These are phyloP conservation scores for Epichloe baconii DNA, from an alignment of 2,329 filamentous ascomycete genomes.

Conservation along the genomic window DNA sequence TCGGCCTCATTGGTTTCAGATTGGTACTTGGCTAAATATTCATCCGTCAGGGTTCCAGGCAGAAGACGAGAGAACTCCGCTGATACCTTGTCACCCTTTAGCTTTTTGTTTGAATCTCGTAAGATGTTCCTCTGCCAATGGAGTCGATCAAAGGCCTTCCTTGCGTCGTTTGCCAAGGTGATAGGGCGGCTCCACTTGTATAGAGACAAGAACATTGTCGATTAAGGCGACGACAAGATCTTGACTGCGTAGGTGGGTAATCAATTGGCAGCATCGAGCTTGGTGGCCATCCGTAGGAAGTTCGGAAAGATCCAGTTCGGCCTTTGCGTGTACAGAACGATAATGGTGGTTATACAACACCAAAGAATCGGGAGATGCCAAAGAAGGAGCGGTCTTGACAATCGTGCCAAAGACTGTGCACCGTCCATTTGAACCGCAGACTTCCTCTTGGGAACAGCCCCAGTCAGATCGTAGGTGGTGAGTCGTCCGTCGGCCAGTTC, in stretches of 20 bases:
- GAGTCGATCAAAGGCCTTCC: conserved; percentile 60
- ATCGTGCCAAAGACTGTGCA: conserved; percentile 48
- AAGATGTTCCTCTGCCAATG: conserved; percentile 48
- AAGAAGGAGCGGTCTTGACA: conserved; percentile 56
- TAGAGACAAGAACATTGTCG: conserved; percentile 50
- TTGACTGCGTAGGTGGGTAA: conserved; percentile 51
- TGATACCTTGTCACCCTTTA: conserved; percentile 17
- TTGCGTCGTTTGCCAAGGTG: conserved; percentile 41
- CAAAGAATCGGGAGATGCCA: conserved; percentile 42
- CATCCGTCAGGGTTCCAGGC: conserved; percentile 37
- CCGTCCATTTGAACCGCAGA: conserved; percentile 38
- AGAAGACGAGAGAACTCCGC: conserved; percentile 23
- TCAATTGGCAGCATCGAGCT: conserved; percentile 29
- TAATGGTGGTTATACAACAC: conserved; percentile 59
- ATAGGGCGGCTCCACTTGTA: conserved; percentile 54
- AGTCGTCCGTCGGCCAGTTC: conserved; percentile 42
- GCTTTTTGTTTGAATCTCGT: conserved; percentile 23
- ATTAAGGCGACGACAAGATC: conserved; percentile 52
- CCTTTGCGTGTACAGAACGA: conserved; percentile 42
- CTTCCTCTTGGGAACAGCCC: conserved; percentile 46
- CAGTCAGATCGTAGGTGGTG: conserved; percentile 49
- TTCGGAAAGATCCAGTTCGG: conserved; percentile 30
- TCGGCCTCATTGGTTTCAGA: conserved; percentile 35
- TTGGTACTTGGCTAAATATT: conserved; percentile 33
- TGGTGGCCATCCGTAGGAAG: conserved; percentile 23